phyloP scores from a whole-genome alignment of 2,329 filamentous ascomycete species.

The Diaporthe australafricana region DNA sequence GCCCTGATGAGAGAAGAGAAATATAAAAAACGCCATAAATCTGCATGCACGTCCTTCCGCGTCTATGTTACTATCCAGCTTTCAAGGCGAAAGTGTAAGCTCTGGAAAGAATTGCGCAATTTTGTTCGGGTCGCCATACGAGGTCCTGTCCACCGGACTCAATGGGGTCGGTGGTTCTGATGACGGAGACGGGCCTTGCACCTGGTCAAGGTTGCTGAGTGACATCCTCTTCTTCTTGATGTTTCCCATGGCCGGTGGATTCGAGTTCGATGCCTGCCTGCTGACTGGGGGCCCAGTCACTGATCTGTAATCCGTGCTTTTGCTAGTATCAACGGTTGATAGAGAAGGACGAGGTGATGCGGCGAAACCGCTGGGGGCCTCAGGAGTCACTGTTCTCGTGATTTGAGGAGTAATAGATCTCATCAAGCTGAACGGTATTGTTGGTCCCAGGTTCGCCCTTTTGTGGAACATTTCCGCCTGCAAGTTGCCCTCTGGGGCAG shows the following conservation, averaged over 20 bases:
- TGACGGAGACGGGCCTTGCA: conserved; percentile 10
- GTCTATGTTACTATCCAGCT: too few relatives aligned
- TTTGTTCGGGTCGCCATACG: conserved; percentile 52
- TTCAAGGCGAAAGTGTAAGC: conserved; percentile 42
- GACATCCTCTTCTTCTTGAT: conserved; percentile 54
- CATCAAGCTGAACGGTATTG: conserved; percentile 44
- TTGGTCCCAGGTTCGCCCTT: conserved; percentile 43
- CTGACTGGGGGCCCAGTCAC: conserved; percentile 39
- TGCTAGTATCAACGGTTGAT: conserved; percentile 19
- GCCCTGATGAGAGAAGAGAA: neutral
- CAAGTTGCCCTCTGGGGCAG: conserved; percentile 26
- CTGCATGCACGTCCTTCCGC: too few relatives aligned
- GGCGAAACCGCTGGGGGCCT: neutral
- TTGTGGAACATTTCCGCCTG: conserved; percentile 38
- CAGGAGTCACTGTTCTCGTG: conserved; percentile 12
- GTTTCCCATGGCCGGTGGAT: conserved; percentile 48
- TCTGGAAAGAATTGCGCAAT: conserved; percentile 53
- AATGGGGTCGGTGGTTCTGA: conserved; percentile 39
- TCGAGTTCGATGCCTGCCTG: conserved; percentile 7
- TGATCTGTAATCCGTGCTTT: conserved; percentile 38
- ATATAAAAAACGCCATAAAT: neutral
- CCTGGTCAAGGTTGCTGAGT: conserved; percentile 44
- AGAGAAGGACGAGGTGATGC: conserved; percentile 17
- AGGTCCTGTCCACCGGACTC: conserved; percentile 46
- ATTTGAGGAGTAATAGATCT: conserved; percentile 40